These are phyloP conservation scores for Inonotus hispidus DNA, from an alignment of 1,284 basidiomycete species.

Conservation along the genomic window DNA sequence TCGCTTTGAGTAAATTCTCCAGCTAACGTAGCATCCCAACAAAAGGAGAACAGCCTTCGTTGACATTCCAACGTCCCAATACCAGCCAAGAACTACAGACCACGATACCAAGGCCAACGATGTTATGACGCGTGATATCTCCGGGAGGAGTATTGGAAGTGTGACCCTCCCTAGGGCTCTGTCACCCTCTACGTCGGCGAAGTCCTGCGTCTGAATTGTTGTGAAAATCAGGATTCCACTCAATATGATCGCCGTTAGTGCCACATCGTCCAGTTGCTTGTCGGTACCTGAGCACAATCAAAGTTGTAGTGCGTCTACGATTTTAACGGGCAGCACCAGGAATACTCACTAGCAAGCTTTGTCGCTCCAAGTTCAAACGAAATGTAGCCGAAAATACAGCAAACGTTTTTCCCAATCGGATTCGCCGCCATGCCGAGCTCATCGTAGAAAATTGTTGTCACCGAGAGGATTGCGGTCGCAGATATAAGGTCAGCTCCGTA, in stretches of 20 bases:
- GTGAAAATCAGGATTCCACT: conserved; percentile 17
- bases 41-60: background rate
- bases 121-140: conserved; percentile 22
- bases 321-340: too few species aligned
- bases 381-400: background rate
- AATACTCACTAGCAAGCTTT: background rate
- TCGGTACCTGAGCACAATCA: background rate
- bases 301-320: too few species aligned
- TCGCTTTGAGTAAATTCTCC: background rate
- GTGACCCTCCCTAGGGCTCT: conserved; percentile 27
- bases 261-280: background rate
- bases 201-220: conserved; percentile 33
- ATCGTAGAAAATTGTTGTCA: background rate
- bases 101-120: background rate
- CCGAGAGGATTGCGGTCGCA: background rate
- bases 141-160: conserved; percentile 30
- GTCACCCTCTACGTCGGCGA: conserved; percentile 33
- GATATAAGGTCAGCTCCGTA: background rate
- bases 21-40: background rate
- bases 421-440: background rate
- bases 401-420: background rate
- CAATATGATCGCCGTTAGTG: background rate
- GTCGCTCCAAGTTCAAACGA: background rate
- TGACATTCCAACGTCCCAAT: background rate
- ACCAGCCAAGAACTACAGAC: background rate